Conservation (phyloP, 768 basidiomycete species). For the Trametes punicea region DNA sequence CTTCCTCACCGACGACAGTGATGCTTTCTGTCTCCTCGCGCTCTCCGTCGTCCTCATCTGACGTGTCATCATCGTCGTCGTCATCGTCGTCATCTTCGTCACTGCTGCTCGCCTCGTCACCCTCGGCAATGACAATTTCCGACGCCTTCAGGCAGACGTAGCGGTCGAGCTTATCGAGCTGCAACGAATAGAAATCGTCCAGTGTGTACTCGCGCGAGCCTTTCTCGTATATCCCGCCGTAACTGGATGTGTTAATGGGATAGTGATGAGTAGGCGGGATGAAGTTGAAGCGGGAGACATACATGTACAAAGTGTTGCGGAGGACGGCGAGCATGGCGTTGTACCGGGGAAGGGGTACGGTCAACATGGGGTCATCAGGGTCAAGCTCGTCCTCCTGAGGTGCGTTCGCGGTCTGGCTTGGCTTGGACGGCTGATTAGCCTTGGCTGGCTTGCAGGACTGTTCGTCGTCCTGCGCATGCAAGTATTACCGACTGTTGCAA, state of each 20-base stretch:
- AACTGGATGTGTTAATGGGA: constrained; percentile 41
- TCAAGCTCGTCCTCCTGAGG: constrained; percentile 39
- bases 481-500: not conserved
- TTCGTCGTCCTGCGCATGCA: not conserved
- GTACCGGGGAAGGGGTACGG: constrained; percentile 70
- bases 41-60: constrained; percentile 31
- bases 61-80: constrained; percentile 49
- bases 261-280: not conserved
- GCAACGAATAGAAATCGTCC: constrained; percentile 81
- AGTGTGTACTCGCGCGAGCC: constrained; percentile 83
- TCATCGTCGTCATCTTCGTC: constrained; percentile 58
- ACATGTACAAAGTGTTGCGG: constrained; percentile 85
- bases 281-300: constrained; percentile 31
- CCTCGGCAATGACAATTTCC: constrained; percentile 58
- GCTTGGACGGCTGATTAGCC: not conserved
- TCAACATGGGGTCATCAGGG: constrained; percentile 55
- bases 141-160: constrained; percentile 72
- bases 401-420: not conserved
- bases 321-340: constrained; percentile 87
- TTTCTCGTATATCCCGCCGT: constrained; percentile 86
- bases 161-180: constrained; percentile 81
- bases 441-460: too few relatives aligned
- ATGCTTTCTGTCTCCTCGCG: constrained; percentile 30
- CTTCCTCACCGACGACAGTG: constrained; percentile 24
- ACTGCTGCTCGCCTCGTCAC: constrained; percentile 58